A percentile compares a stretch with the other conserved stretches of the same genome.
These are phyloP conservation scores for Samsoniella hepiali DNA, from an alignment of 2,329 filamentous ascomycete genomes.

Conservation along the genomic window DNA sequence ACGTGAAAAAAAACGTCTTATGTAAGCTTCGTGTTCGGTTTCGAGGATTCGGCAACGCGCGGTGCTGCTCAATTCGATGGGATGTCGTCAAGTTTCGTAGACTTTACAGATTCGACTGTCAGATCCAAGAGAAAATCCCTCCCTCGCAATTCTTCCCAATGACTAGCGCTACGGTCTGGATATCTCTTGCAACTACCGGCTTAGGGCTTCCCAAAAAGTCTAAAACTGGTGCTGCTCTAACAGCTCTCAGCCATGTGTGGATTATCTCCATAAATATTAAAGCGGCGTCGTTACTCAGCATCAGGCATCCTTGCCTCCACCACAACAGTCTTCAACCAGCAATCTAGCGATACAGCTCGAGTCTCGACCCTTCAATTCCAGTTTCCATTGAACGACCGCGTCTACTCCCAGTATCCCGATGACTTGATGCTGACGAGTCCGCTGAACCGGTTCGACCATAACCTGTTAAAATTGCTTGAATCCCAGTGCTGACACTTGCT, in stretches of 20 bases:
- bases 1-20: constrained; percentile 10
- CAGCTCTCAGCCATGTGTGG: neutral
- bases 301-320: constrained; percentile 5
- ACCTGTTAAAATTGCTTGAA: constrained; percentile 29
- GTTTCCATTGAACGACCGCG: neutral
- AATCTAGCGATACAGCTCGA: neutral
- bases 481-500: constrained; percentile 37
- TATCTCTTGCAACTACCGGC: neutral
- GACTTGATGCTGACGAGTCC: constrained; percentile 35
- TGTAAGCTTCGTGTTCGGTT: neutral
- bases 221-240: constrained; percentile 5
- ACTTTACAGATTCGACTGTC: neutral
- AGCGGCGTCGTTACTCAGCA: constrained; percentile 13
- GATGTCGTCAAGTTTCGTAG: neutral
- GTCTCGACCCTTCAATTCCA: neutral
- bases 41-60: neutral
- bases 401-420: constrained; percentile 21
- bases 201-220: constrained; percentile 12
- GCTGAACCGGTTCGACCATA: constrained; percentile 44
- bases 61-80: neutral
- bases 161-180: neutral
- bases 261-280: constrained; percentile 19
- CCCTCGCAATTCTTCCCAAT: neutral
- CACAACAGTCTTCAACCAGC: neutral
- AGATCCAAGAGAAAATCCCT: neutral